Conservation (phyloP, 2,329 filamentous ascomycete species). For the Pseudopithomyces chartarum region DNA sequence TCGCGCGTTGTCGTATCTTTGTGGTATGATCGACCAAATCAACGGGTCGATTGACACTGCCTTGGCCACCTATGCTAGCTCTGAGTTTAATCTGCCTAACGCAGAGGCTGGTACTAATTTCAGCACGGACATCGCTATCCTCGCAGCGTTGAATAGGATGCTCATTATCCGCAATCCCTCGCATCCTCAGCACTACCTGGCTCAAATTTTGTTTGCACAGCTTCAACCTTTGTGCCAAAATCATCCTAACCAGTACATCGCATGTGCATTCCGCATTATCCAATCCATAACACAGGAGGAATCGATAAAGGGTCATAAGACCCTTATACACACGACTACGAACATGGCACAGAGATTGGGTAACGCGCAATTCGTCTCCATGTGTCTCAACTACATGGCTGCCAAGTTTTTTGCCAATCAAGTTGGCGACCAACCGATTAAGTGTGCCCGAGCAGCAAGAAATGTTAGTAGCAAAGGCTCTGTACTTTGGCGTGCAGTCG, state of each 20-base stretch:
- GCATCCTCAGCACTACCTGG: constrained; percentile 55
- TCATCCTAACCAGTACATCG: constrained; percentile 75
- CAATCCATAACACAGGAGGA: constrained; percentile 67
- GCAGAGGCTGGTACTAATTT: constrained; percentile 26
- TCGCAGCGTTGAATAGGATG: constrained; percentile 55
- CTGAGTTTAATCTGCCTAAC: constrained; percentile 60
- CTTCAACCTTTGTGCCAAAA: constrained; percentile 70
- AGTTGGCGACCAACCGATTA: constrained; percentile 66
- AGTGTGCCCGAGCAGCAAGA: constrained; percentile 47
- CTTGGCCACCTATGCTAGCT: constrained; percentile 67
- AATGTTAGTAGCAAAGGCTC: constrained; percentile 30
- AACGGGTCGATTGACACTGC: constrained; percentile 74
- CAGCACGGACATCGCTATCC: constrained; percentile 50
- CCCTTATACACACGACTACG: constrained; percentile 65
- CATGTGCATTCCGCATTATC: constrained; percentile 77
- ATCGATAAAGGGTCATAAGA: constrained; percentile 77
- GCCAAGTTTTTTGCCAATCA: constrained; percentile 80
- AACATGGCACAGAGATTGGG: constrained; percentile 66
- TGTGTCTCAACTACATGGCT: constrained; percentile 85
- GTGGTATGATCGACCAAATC: constrained; percentile 76
- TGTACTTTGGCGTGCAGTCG: constrained; percentile 38
- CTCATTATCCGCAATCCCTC: constrained; percentile 50
- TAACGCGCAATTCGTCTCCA: constrained; percentile 81
- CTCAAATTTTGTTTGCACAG: constrained; percentile 65
- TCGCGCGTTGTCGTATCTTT: constrained; percentile 71